Evolutionary conservation across 768 basidiomycete species (phyloP).

Genomic region (Psilocybe subaeruginosa): DNA sequence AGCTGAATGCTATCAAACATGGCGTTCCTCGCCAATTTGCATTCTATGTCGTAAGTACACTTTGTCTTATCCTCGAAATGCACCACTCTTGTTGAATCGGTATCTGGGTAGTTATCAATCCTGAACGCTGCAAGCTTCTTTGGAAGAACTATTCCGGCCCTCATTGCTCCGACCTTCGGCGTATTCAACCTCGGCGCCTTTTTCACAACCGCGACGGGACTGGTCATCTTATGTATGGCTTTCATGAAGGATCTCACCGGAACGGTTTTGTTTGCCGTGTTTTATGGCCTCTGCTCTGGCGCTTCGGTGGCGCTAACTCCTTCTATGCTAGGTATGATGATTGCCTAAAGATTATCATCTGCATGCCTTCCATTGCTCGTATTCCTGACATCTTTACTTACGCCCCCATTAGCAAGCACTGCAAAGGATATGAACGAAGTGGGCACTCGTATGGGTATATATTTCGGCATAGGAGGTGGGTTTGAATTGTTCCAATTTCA

Average conservation of each 20-base stretch:
- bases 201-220: slow-evolving; percentile 32
- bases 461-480: slow-evolving; percentile 45
- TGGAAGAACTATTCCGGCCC: slow-evolving; percentile 52
- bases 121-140: slow-evolving; percentile 54
- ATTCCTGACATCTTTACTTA: too few species aligned
- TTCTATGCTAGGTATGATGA: slow-evolving; percentile 29
- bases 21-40: slow-evolving; percentile 42
- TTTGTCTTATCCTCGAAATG: neutral
- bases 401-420: slow-evolving; percentile 28
- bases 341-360: too few species aligned
- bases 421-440: slow-evolving; percentile 45
- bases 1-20: slow-evolving; percentile 49
- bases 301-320: slow-evolving; percentile 35
- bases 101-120: slow-evolving; percentile 43
- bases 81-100: neutral
- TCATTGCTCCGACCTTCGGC: slow-evolving; percentile 45
- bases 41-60: slow-evolving; percentile 47
- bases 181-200: slow-evolving; percentile 44
- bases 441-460: slow-evolving; percentile 51
- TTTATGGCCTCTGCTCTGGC: slow-evolving; percentile 50
- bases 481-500: neutral
- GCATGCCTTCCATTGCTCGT: too few species aligned
- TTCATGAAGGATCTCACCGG: slow-evolving; percentile 36
- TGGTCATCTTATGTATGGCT: slow-evolving; percentile 45
- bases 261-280: slow-evolving; percentile 39